A percentile compares a stretch with the other conserved stretches of the same genome.
These are phyloP conservation scores for Blumeria graminis DNA, from an alignment of 2,329 filamentous ascomycete species.

Conservation along the genomic window DNA sequence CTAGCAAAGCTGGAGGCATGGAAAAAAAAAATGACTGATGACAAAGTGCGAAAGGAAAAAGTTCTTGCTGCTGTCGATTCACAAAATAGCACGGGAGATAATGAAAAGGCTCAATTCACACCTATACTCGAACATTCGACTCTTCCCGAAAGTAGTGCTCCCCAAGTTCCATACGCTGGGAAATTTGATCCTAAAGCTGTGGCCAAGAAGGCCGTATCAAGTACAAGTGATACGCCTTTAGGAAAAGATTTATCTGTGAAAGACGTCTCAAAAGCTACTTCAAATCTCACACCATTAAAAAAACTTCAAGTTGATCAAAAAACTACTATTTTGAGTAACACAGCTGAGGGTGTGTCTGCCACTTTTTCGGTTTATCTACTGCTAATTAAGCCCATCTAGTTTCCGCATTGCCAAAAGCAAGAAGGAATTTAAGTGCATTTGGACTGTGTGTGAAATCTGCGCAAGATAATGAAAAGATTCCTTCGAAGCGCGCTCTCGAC, in stretches of 20 bases:
- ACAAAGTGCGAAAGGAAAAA: conserved; percentile 47
- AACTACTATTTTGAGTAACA: conserved; percentile 18
- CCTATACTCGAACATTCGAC: conserved; percentile 21
- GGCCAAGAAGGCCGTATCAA: conserved; percentile 47
- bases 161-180: conserved; percentile 38
- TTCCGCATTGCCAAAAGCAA: conserved; percentile 38
- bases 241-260: conserved; percentile 29
- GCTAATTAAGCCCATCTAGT: conserved; percentile 8
- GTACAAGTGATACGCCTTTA: conserved; percentile 28
- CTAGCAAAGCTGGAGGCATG: conserved; percentile 67
- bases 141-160: conserved; percentile 22
- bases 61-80: conserved; percentile 40
- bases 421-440: conserved; percentile 58
- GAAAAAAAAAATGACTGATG: conserved; percentile 68
- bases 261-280: conserved; percentile 20
- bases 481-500: conserved; percentile 50
- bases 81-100: conserved; percentile 44
- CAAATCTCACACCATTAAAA: conserved; percentile 18
- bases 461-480: conserved; percentile 38
- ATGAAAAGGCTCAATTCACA: conserved; percentile 38
- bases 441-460: conserved; percentile 48
- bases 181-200: conserved; percentile 79
- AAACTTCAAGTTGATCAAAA: conserved; percentile 20
- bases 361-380: neutral
- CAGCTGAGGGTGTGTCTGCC: conserved; percentile 17